Conservation (phyloP, 2,329 filamentous ascomycete species). For the Geosmithia morbida region DNA sequence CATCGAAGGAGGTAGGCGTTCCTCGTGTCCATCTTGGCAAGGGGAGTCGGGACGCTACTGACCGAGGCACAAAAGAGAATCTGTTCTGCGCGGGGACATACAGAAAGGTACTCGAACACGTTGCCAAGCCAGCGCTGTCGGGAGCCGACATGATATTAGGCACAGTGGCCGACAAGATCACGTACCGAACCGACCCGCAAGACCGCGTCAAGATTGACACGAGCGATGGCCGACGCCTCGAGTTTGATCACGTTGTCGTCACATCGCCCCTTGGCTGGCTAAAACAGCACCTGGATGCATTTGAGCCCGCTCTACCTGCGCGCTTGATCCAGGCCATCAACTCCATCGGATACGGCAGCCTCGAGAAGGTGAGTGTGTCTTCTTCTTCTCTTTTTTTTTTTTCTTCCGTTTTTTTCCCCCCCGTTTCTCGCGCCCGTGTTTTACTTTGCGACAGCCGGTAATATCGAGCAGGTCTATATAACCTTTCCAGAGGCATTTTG, state of each 20-base stretch:
- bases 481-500: constrained; percentile 68
- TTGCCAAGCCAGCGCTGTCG: constrained; percentile 41
- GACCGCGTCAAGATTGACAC: constrained; percentile 28
- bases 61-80: constrained; percentile 29
- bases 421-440: too few relatives aligned
- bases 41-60: not conserved
- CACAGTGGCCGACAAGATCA: constrained; percentile 30
- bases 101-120: constrained; percentile 37
- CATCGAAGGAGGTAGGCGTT: constrained; percentile 47
- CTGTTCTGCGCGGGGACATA: constrained; percentile 47
- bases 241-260: constrained; percentile 55
- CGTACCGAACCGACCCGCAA: constrained; percentile 9
- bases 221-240: constrained; percentile 24
- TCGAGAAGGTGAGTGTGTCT: constrained; percentile 55
- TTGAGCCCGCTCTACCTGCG: constrained; percentile 43
- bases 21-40: constrained; percentile 11
- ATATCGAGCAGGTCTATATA: constrained; percentile 34
- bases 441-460: too few relatives aligned
- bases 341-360: constrained; percentile 53
- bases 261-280: constrained; percentile 58
- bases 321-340: constrained; percentile 45
- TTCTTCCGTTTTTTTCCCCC: too few relatives aligned
- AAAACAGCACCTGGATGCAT: constrained; percentile 42
- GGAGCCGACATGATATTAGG: constrained; percentile 38
- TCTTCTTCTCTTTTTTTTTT: too few relatives aligned